Evolutionary conservation across 495 filamentous ascomycete species (phyloP), one percentile per base, ranked within the genome.

Genomic region (Parathielavia appendiculata): DNA sequence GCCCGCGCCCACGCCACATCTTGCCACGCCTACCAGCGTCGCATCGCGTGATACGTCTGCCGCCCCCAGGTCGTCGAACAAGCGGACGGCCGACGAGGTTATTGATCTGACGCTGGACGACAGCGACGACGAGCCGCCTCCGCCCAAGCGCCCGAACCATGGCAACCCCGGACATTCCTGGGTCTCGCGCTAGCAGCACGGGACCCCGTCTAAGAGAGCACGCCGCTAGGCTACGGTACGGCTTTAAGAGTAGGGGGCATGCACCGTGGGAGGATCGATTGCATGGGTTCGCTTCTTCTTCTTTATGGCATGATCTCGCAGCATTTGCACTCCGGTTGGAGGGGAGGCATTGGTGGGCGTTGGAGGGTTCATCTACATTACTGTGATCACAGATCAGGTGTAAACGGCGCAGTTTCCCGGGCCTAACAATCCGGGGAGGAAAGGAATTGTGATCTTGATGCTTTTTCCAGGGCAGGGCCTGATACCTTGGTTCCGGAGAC

Each of bases 71-170:
- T 72, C 64, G 17, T 75, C 76, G 57, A 83, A 74, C 56, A 93
- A 91, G 67, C 80, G 89, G 20, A 72, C 84, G 2, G 72, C 75
- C 7, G 70, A 81, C 14, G 79, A 83, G 49, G 80, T 95, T 19
- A 91, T 95, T 56, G 91, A 96, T 65, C 80, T 93, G 56, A 93
- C 88, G 1, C 74, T 83, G 3, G 90, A 86, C 47, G 86, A 89
- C 54, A 30, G 26, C 26, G 86, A 89, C 58, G 86, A 88, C 43
- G 88, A 92, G 11, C 39, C 69, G 7, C 68, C 73, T 14, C 81
- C 83, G 14, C 58, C 78, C 3, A 92, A 92, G 70, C 75, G 83
- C 26, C 71, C 71, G 34, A 72, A 75, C 44, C 62, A 60, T 19
- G 60, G 59, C n/a, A 22, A 2, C 26, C 26, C 52, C 17, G 59